Percentiles rank a stretch among this genome's conserved stretches.
These are phyloP conservation scores for Chytriomyces sp. DNA, from an alignment of 192 early-diverging fungal species.

Conservation along the genomic window DNA sequence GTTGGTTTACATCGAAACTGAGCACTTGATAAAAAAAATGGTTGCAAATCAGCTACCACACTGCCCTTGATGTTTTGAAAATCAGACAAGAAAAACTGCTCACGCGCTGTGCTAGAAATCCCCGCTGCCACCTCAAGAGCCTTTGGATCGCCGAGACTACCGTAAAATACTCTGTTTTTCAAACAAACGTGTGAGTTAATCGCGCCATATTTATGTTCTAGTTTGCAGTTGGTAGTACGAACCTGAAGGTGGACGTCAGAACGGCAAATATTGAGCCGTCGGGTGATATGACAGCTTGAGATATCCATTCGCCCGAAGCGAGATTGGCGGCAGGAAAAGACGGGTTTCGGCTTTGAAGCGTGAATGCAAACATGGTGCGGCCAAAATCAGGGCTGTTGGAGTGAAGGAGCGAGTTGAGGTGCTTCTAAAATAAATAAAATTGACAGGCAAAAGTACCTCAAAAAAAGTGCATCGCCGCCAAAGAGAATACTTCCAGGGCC, in stretches of 20 bases:
- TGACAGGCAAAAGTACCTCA: conserved; percentile 23
- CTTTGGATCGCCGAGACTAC: background rate
- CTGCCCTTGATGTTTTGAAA: background rate
- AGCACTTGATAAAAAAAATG: background rate
- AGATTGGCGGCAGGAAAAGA: conserved; percentile 4
- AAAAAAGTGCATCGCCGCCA: conserved; percentile 18
- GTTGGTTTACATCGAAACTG: conserved; percentile 17
- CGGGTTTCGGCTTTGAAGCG: conserved; percentile 18
- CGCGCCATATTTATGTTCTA: background rate
- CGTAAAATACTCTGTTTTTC: conserved; percentile 13
- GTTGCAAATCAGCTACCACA: background rate
- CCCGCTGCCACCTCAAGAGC: conserved; percentile 21
- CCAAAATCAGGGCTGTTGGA: conserved; percentile 23
- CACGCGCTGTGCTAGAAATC: conserved; percentile 1
- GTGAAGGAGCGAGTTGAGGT: background rate
- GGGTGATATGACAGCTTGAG: conserved; percentile 13
- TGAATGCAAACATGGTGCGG: conserved; percentile 18
- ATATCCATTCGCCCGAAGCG: conserved; percentile 9
- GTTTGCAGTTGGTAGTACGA: background rate
- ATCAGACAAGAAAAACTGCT: background rate
- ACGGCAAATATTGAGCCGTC: conserved; percentile 16
- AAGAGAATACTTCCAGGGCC: conserved; percentile 16
- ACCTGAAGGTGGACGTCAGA: conserved; percentile 12
- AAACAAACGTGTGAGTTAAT: background rate
- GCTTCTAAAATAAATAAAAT: too few relatives aligned